Conservation (phyloP, 768 basidiomycete genomes). For the Russula griseocarnosa region DNA sequence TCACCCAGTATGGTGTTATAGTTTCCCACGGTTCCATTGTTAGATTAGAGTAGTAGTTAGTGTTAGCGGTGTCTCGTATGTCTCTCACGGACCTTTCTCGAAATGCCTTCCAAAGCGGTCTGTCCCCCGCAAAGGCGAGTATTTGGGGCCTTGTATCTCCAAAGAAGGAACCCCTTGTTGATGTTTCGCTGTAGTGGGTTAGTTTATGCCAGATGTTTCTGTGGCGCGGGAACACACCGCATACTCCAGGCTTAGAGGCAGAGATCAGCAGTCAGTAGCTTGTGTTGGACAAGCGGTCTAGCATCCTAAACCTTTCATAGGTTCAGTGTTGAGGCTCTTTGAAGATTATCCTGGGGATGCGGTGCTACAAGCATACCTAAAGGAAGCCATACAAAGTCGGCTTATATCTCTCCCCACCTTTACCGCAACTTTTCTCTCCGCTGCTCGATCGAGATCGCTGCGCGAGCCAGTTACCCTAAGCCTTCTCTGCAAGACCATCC, state of each 20-base stretch:
- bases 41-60: neutral
- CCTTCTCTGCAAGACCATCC: constrained; percentile 60
- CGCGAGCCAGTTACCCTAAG: constrained; percentile 65
- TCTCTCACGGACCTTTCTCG: constrained; percentile 65
- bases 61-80: constrained; percentile 39
- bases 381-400: constrained; percentile 51
- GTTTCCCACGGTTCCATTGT: constrained; percentile 5
- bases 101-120: constrained; percentile 69
- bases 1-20: neutral
- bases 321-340: constrained; percentile 65
- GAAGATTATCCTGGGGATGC: constrained; percentile 67
- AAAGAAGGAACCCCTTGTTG: constrained; percentile 8
- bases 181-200: constrained; percentile 52
- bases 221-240: constrained; percentile 41
- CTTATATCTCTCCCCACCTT: constrained; percentile 57
- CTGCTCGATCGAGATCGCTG: constrained; percentile 59
- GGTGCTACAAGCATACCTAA: constrained; percentile 62
- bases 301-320: constrained; percentile 36
- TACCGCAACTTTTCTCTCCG: constrained; percentile 62
- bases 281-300: neutral
- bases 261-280: constrained; percentile 56
- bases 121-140: constrained; percentile 59
- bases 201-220: constrained; percentile 59
- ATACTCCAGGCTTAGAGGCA: constrained; percentile 43
- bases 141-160: neutral